Percentiles rank a stretch among this genome's conserved stretches.
Evolutionary conservation across 768 basidiomycete genomes (phyloP).

Genomic region (Podaxis sp.): DNA sequence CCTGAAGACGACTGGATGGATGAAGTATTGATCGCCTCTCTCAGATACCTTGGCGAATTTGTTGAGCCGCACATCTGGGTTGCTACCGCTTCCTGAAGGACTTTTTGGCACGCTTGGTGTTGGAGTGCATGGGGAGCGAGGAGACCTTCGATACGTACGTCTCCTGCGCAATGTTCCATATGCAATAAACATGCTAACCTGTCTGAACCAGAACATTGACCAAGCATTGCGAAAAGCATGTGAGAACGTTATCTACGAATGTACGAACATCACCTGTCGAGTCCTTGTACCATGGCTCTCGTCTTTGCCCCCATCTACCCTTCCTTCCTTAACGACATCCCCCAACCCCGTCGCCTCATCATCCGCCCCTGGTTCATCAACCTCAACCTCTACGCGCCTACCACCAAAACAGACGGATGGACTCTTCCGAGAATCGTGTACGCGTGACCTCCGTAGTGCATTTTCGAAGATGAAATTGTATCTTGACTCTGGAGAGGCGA

Average conservation of each 20-base stretch:
- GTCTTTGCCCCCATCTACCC: constrained; percentile 31
- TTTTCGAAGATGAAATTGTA: constrained; percentile 69
- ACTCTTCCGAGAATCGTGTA: constrained; percentile 52
- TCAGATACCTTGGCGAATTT: constrained; percentile 59
- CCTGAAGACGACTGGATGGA: not conserved
- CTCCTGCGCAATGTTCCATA: not conserved
- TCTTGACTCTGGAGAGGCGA: constrained; percentile 42
- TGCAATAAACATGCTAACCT: not conserved
- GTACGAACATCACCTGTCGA: constrained; percentile 54
- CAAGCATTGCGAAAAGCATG: constrained; percentile 81
- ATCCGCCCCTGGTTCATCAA: constrained; percentile 2
- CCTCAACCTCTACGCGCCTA: constrained; percentile 9
- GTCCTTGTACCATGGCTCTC: constrained; percentile 67
- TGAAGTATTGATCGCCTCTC: constrained; percentile 1
- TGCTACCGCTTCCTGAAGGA: constrained; percentile 55
- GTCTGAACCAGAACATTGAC: constrained; percentile 69
- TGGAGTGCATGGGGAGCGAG: constrained; percentile 50
- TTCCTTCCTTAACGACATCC: constrained; percentile 16
- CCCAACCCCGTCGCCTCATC: not conserved
- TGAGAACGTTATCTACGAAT: constrained; percentile 75
- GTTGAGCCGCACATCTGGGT: constrained; percentile 57
- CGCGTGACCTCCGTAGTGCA: constrained; percentile 53
- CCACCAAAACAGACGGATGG: constrained; percentile 14
- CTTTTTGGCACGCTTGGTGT: constrained; percentile 72
- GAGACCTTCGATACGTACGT: constrained; percentile 67